Base-by-base conservation (phyloP, 2,329 filamentous ascomycete genomes). In the Cordyceps fumosorosea region DNA sequence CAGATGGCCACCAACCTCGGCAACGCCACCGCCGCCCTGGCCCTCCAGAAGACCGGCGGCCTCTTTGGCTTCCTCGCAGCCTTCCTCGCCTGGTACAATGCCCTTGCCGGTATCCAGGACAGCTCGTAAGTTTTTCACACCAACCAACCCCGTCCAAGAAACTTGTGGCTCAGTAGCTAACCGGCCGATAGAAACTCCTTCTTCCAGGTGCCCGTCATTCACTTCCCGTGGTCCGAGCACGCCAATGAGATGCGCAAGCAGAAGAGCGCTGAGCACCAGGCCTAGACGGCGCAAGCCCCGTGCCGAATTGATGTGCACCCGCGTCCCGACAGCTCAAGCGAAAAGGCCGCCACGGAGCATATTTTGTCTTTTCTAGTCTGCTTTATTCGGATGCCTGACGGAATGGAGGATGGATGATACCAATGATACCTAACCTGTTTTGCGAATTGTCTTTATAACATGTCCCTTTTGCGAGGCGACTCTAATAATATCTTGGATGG, bases 191-290 rank as follows among this genome's bases (percentile, higher is more conserved):
- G 91, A 80, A 88, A 88, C 77, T 87, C 84, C 32, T 96, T 96
- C 86, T 95, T 96, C 81, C 82, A 95, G 75, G 86, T 96, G 65
- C 93, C 93, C 57, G 92, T 97, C 66, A 88, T 89, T 69, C 92
- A 96, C 81, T 96, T 97, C 82, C 93, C 93, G 60, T 97, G 93
- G 93, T 93, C 90, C 44, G 88, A 89, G 69, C 89, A 89, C 77
- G 89, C 85, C 59, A 84, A 83, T 65, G 82, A 86, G 74, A 74
- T 73, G 64, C 83, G 87, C 64, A 73, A 71, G 64, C 69, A 70
- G 65, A 80, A 88, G 80, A 77, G 75, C 60, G 78, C 80, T 45
- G 78, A 78, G 58, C 61, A 63, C 47, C 48, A 58, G 22, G 61
- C 55, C 45, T 63, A 54, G 29, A 34, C 22, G 5, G 55, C 18